Conservation (phyloP, 2,329 filamentous ascomycete genomes). For the Colletotrichum theobromicola region DNA sequence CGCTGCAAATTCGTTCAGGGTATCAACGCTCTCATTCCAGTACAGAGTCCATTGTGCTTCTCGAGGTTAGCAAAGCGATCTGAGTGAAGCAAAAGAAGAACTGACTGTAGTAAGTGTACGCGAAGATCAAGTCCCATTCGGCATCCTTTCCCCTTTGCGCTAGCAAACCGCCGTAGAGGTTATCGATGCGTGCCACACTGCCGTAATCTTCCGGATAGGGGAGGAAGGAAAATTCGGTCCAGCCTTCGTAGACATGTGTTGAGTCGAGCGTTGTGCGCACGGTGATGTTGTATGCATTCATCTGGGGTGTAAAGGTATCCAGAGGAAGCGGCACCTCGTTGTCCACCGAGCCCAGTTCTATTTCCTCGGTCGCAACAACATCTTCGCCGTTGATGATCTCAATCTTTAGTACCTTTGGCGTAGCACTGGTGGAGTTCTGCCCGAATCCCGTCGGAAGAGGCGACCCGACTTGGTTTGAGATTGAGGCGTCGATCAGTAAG, state of each 20-base stretch:
- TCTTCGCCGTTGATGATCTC: conserved; percentile 32
- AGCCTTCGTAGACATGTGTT: conserved; percentile 29
- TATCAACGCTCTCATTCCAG: conserved; percentile 37
- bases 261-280: conserved; percentile 29
- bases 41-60: conserved; percentile 43
- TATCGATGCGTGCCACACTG: conserved; percentile 51
- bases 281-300: conserved; percentile 42
- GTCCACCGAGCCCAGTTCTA: conserved; percentile 38
- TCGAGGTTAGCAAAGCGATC: conserved; percentile 24
- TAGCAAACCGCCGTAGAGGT: conserved; percentile 45
- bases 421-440: conserved; percentile 24
- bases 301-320: conserved; percentile 35
- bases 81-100: conserved; percentile 34
- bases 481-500: conserved; percentile 47
- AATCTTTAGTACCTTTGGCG: conserved; percentile 38
- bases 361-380: conserved; percentile 36
- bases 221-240: conserved; percentile 35
- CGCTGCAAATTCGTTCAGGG: conserved; percentile 37
- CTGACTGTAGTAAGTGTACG: conserved; percentile 49
- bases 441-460: conserved; percentile 31
- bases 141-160: conserved; percentile 27
- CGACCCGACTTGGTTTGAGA: conserved; percentile 45
- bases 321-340: conserved; percentile 43
- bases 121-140: conserved; percentile 38
- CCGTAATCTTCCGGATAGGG: conserved; percentile 44